Evolutionary conservation across 148 eudicot genomes (phyloP), one percentile per base, ranked within the genome.

Genomic region (Cornus kousa): DNA sequence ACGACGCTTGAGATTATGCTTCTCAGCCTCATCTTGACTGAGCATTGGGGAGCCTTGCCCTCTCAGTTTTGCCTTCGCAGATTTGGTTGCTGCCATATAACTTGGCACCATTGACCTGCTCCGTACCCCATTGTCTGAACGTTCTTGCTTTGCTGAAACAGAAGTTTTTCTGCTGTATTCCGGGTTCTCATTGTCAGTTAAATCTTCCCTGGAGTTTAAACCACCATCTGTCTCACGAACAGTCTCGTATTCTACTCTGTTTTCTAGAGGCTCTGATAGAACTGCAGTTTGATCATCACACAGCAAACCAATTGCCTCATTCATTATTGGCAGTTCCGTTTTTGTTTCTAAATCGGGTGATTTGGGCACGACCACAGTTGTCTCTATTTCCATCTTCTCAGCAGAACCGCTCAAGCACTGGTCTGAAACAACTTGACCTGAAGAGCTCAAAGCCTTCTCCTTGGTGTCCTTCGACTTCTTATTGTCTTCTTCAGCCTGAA

Each of bases 1-100:
- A 80, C 85, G 88, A 39, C 88, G 91, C 7, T 90, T 77, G 9
- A 64, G 43, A 79, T 75, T 83, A 76, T 73, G 84, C 80, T 83
- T 87, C 85, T 87, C 91, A 70, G 74, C 72, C 13, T 75, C 83
- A 62, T 87, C 90, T 83, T 83, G 88, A 75, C 74, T 74, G 62
- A 78, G 9, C 78, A 75, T 81, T 28, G 90, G 91, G 50, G 91
- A 87, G 67, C 89, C 87, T 68, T 89, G 90, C 50, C 74, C 88
- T 85, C 85, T 89, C 68, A 87, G 79, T 79, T 89, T 89, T 67
- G 91, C 91, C 76, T 89, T 87, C n/a, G 88, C 91, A 68, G 89
- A 89, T 82, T 85, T 79, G 67, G 91, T 89, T 50, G 90, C 90
- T 76, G 83, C 85, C 91, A 87, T 87, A 74, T 89, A 89, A 82